These are phyloP conservation scores for Chionographis japonica DNA, from an alignment of 106 monocot genomes.

Conservation along the genomic window DNA sequence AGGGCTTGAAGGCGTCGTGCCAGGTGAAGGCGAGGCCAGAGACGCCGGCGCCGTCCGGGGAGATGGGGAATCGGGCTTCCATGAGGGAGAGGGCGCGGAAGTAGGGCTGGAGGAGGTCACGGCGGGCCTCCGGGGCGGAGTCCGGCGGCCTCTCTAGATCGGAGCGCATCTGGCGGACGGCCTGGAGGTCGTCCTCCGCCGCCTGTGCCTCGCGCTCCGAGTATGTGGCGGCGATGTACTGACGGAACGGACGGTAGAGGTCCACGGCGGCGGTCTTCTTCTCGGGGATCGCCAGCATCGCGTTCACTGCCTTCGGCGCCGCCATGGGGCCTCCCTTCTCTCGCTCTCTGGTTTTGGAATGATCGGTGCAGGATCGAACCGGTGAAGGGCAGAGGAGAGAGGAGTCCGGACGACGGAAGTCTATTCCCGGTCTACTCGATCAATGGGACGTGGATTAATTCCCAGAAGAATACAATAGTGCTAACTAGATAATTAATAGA, in stretches of 20 bases:
- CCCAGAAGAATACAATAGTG: too few species aligned
- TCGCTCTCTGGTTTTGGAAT: too few species aligned
- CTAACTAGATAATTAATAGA: too few species aligned
- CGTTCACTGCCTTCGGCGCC: constrained; percentile 26
- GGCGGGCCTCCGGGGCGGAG: constrained; percentile 24
- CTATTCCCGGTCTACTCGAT: too few species aligned
- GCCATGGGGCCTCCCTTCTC: constrained; percentile 9
- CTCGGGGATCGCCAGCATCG: constrained; percentile 65
- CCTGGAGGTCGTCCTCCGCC: constrained; percentile 51
- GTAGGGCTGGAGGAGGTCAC: constrained; percentile 40
- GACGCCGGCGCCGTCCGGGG: constrained; percentile 22
- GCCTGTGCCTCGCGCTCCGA: constrained; percentile 65
- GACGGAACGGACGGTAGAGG: constrained; percentile 42
- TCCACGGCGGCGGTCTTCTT: constrained; percentile 41
- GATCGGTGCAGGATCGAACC: too few species aligned
- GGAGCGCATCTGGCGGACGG: constrained; percentile 44
- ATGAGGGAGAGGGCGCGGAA: constrained; percentile 33
- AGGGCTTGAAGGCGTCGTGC: constrained; percentile 50
- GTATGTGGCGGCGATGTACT: constrained; percentile 56
- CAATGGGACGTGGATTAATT: too few species aligned
- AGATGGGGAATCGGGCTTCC: constrained; percentile 50
- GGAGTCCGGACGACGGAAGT: too few species aligned
- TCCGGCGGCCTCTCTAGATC: constrained; percentile 27
- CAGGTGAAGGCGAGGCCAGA: constrained; percentile 37
- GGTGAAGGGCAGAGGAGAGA: too few species aligned